Evolutionary conservation across 2,329 filamentous ascomycete genomes (phyloP).

Genomic region (Beauveria asiatica): DNA sequence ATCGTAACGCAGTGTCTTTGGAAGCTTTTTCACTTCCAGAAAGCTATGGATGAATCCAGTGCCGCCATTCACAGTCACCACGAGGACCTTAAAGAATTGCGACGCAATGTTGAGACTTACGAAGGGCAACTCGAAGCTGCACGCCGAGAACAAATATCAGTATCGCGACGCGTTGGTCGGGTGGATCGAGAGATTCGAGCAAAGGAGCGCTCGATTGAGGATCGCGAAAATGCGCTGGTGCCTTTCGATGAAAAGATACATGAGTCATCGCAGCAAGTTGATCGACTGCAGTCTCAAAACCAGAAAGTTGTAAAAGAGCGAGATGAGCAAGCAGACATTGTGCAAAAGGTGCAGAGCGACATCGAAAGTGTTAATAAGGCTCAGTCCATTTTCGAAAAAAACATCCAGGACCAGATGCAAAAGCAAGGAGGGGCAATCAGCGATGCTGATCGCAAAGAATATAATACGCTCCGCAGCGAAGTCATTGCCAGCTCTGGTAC

Average conservation of each 20-base stretch:
- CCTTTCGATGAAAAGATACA: constrained; percentile 89
- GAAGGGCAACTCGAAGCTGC: constrained; percentile 73
- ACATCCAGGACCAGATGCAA: constrained; percentile 77
- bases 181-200: constrained; percentile 78
- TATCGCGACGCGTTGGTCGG: constrained; percentile 66
- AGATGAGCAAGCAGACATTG: constrained; percentile 58
- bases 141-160: constrained; percentile 71
- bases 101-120: constrained; percentile 78
- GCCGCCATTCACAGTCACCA: constrained; percentile 87
- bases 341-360: constrained; percentile 71
- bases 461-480: constrained; percentile 74
- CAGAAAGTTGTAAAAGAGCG: constrained; percentile 67
- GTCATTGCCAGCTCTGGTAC: constrained; percentile 74
- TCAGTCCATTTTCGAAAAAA: constrained; percentile 76
- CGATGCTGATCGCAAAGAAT: constrained; percentile 80
- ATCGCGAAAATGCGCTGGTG: constrained; percentile 74
- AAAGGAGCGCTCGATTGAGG: constrained; percentile 81
- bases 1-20: constrained; percentile 90
- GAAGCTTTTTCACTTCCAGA: constrained; percentile 95
- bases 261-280: constrained; percentile 63
- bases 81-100: constrained; percentile 87
- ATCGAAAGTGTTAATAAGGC: constrained; percentile 82
- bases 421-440: constrained; percentile 81
- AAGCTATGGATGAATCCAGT: constrained; percentile 84
- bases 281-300: constrained; percentile 59